Percentiles rank a stretch among this genome's conserved stretches.
Evolutionary conservation across 345 rosid genomes (phyloP).

Genomic region (Brassica incana): DNA sequence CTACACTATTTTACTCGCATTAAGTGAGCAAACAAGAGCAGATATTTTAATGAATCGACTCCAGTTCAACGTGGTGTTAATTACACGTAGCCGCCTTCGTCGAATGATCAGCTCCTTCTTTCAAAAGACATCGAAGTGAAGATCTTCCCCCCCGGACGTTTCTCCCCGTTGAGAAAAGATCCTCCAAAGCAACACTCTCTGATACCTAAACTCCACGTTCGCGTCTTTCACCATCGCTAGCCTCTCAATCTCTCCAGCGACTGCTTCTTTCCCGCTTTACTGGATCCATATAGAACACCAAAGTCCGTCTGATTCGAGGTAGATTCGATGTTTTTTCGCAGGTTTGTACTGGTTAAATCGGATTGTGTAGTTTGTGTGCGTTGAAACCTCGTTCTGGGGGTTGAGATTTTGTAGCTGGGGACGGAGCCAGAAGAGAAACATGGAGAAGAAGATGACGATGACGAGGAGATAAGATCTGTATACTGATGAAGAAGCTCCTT

Average conservation of each 20-base stretch:
- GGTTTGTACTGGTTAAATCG: conserved; percentile 66
- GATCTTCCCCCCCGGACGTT: conserved; percentile 70
- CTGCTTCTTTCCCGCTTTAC: conserved; percentile 47
- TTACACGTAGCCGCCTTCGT: conserved; percentile 40
- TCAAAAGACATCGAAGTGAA: conserved; percentile 83
- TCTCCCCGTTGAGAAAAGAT: conserved; percentile 58
- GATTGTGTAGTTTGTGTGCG: conserved; percentile 50
- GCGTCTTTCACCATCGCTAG: conserved; percentile 76
- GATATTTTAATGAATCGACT: no score
- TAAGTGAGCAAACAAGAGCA: no score
- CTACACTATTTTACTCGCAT: no score
- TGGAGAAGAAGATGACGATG: no score
- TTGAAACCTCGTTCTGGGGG: no score
- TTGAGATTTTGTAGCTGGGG: no score
- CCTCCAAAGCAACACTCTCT: conserved; percentile 38
- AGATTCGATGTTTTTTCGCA: conserved; percentile 38
- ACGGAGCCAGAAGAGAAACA: no score
- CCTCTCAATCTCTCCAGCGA: conserved; percentile 61
- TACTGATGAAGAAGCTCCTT: no score
- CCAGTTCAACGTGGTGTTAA: conserved; percentile 46
- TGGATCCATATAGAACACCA: conserved; percentile 62
- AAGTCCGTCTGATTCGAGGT: conserved; percentile 74
- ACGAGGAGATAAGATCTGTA: no score
- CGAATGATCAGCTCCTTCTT: conserved; percentile 35
- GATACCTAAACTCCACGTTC: conserved; percentile 61